Evolutionary conservation across 2,329 filamentous ascomycete genomes (phyloP), one percentile per base, ranked within the genome.

Genomic region (Xylariaceae sp.): DNA sequence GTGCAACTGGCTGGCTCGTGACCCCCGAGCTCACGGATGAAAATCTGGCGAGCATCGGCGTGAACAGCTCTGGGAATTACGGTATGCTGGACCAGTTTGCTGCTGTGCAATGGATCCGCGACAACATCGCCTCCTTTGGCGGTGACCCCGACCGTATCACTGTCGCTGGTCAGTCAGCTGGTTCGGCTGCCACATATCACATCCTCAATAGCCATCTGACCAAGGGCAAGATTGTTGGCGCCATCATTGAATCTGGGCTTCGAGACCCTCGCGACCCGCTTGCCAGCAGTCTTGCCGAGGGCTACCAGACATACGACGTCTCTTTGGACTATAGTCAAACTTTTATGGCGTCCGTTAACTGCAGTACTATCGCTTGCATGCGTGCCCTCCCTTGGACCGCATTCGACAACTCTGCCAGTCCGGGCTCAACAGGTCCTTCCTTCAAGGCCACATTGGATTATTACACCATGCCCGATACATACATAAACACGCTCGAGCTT

Each of bases 201-300:
- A 60, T 61, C 14, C 49, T 67, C n/a, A 66, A 66, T 50, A 61
- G 60, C 42, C 51, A 55, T n/a, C 46, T 66, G 6, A 58, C 60
- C 6, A 57, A 60, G 17, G 64, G 63, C 13, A 53, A 60, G 14
- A 56, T 66, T 40, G 57, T 57, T 5, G 58, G 61, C 17, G 60
- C 61, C 44, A 63, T 68, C 33, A 54, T 58, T 17, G 57, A 67
- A 51, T 61, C 58, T 45, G 63, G 65, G 31, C 56, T 63, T 2
- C 59, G 63, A 7, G 55, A 62, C 47, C 63, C 64, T n/a, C 54
- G 54, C 34, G 63, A 67, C 42, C 63, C 63, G 5, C 38, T 53
- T 12, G 54, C 54, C 31, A 39, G 42, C 5, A 55, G 50, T 13
- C 49, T 63, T 13, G 63, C 62, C 7, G 55, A 63, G 47, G 51